phyloP scores from a whole-genome alignment of 495 filamentous ascomycete genomes.

The Hypoxylon rickii region DNA sequence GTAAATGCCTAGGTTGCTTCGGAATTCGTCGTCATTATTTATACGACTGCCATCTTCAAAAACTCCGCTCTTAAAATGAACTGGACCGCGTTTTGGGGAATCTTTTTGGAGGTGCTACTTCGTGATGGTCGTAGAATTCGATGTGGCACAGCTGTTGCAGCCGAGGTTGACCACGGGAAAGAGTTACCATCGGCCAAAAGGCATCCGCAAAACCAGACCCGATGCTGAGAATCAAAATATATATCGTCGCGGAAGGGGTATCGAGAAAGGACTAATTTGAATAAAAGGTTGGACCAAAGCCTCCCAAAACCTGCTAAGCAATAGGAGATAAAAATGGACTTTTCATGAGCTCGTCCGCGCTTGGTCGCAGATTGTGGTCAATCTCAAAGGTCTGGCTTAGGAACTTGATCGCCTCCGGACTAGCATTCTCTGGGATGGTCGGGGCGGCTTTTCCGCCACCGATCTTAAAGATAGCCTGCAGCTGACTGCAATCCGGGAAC shows the following conservation, averaged over 20 bases:
- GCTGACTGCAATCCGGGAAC: constrained; percentile 94
- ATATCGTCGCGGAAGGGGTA: constrained; percentile 22
- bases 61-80: no score
- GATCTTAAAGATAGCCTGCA: constrained; percentile 99
- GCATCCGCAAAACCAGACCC: neutral
- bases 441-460: constrained; percentile 84
- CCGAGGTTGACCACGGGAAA: neutral
- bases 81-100: no score
- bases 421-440: constrained; percentile 85
- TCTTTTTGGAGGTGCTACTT: neutral
- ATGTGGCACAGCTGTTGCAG: neutral
- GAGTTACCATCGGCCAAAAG: neutral
- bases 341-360: constrained; percentile 83
- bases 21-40: neutral
- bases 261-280: constrained; percentile 16
- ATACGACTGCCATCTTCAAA: constrained; percentile 1
- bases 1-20: constrained; percentile 2
- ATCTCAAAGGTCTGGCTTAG: constrained; percentile 90
- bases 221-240: neutral
- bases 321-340: constrained; percentile 80
- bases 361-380: constrained; percentile 88
- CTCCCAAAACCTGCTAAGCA: constrained; percentile 27
- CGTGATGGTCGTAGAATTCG: neutral
- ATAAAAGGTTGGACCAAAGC: neutral
- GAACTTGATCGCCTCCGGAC: constrained; percentile 83